Evolutionary conservation across 495 filamentous ascomycete genomes (phyloP).

Genomic region (Aspergillus coremiiformis): DNA sequence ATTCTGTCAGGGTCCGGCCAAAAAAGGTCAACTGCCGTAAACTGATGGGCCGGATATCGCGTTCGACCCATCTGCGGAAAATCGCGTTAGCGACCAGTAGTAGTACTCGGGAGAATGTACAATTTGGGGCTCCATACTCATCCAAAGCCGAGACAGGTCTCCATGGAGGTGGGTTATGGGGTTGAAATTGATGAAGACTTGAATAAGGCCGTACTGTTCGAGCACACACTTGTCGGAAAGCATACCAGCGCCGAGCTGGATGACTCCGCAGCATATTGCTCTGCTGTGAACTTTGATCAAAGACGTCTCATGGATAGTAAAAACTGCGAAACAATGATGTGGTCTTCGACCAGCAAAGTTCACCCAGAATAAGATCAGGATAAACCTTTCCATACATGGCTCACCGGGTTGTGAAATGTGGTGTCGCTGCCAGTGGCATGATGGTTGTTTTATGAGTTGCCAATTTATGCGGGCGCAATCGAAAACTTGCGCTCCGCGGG

Average conservation of each 20-base stretch:
- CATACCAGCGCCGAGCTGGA: slow-evolving; percentile 27
- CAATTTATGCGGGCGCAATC: background rate
- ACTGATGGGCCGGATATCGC: slow-evolving; percentile 78
- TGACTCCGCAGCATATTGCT: slow-evolving; percentile 32
- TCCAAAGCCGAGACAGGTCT: slow-evolving; percentile 76
- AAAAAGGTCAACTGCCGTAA: slow-evolving; percentile 93
- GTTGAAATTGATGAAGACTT: background rate
- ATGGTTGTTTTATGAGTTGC: background rate
- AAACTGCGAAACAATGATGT: background rate
- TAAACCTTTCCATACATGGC: slow-evolving; percentile 13
- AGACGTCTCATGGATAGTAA: slow-evolving; percentile 10
- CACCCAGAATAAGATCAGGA: slow-evolving; percentile 4
- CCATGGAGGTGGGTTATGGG: slow-evolving; percentile 56
- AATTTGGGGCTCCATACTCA: slow-evolving; percentile 52
- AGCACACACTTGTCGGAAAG: slow-evolving; percentile 16
- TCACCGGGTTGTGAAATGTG: background rate
- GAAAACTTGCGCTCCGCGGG: background rate
- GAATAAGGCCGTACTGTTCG: slow-evolving; percentile 22
- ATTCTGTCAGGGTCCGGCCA: slow-evolving; percentile 81
- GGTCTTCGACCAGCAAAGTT: slow-evolving; percentile 4
- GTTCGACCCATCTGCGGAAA: slow-evolving; percentile 68
- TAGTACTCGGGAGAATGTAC: slow-evolving; percentile 5
- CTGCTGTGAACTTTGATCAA: slow-evolving; percentile 14
- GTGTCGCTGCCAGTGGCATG: slow-evolving; percentile 1
- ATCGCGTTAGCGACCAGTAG: slow-evolving; percentile 4